Percentiles rank a stretch among this genome's conserved stretches.
phyloP scores from a whole-genome alignment of 2,329 filamentous ascomycete species.

The Phyllachora maydis region DNA sequence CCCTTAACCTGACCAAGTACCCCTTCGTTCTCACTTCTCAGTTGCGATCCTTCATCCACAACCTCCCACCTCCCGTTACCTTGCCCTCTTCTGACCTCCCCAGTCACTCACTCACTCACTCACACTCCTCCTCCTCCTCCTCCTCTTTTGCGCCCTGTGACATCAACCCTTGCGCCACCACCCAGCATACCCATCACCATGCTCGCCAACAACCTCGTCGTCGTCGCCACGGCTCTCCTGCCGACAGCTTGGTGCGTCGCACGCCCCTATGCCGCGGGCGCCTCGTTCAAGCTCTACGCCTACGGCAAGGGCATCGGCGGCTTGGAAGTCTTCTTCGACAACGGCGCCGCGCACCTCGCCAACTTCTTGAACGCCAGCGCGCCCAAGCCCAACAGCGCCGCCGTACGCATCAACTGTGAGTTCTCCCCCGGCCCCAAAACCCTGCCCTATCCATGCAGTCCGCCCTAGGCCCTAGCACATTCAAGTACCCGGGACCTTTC shows the following conservation, averaged over 20 bases:
- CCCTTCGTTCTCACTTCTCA: too few species aligned
- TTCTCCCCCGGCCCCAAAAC: too few species aligned
- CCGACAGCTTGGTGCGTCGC: not conserved
- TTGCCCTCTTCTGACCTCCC: too few species aligned
- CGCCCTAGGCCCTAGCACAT: too few species aligned
- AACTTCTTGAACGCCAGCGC: not conserved
- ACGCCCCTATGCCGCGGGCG: not conserved
- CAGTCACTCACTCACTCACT: too few species aligned
- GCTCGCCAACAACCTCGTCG: not conserved
- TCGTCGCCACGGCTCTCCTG: not conserved
- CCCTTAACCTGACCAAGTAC: too few species aligned
- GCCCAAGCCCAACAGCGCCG: not conserved
- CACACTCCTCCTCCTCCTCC: too few species aligned
- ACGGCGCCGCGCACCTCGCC: not conserved
- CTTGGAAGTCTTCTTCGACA: not conserved
- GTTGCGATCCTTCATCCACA: too few species aligned
- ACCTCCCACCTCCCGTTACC: too few species aligned
- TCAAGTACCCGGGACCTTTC: too few species aligned
- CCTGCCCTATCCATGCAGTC: not conserved
- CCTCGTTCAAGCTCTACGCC: slow-evolving; percentile 1
- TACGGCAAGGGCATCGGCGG: slow-evolving; percentile 1
- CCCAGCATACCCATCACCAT: not conserved
- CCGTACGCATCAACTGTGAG: not conserved
- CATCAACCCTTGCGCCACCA: too few species aligned
- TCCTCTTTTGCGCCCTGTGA: too few species aligned